Conservation (phyloP, 441 rosid species). For the Heliophila coronopifolia region DNA sequence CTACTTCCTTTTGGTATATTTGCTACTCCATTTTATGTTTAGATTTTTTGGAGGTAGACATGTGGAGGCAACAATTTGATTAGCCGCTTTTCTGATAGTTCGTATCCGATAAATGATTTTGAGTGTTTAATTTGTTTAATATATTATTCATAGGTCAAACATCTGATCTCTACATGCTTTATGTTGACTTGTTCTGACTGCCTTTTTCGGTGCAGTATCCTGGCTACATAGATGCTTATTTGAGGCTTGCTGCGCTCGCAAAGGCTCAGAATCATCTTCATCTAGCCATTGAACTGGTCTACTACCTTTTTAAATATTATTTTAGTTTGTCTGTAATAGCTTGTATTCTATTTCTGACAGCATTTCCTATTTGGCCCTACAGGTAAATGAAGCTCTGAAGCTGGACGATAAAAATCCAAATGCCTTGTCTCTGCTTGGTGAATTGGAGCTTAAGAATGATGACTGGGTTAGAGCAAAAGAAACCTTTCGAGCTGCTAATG, state of each 20-base stretch:
- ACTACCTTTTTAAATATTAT: conserved; percentile 14
- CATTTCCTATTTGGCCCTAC: conserved; percentile 10
- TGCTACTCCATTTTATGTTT: conserved; percentile 4
- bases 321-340: conserved; percentile 7
- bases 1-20: conserved; percentile 12
- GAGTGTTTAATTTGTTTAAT: conserved; percentile 2
- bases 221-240: conserved; percentile 81
- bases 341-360: conserved; percentile 15
- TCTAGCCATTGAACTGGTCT: conserved; percentile 93
- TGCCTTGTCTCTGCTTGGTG: conserved; percentile 96
- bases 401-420: conserved; percentile 83
- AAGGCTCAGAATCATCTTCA: conserved; percentile 86
- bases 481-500: conserved; percentile 92
- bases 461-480: conserved; percentile 99
- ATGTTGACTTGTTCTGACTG: conserved; percentile 22
- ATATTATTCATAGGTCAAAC: neutral
- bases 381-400: conserved; percentile 94
- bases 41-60: neutral
- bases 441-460: conserved; percentile 96
- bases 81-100: neutral
- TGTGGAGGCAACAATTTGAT: conserved; percentile 2
- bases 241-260: conserved; percentile 93
- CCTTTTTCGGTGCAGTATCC: conserved; percentile 63
- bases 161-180: conserved; percentile 16
- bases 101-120: conserved; percentile 6